A percentile compares a stretch with the other conserved stretches of the same genome.
Conservation (phyloP, 208 protist species). For the Herpetomonas samuelpessoai region DNA sequence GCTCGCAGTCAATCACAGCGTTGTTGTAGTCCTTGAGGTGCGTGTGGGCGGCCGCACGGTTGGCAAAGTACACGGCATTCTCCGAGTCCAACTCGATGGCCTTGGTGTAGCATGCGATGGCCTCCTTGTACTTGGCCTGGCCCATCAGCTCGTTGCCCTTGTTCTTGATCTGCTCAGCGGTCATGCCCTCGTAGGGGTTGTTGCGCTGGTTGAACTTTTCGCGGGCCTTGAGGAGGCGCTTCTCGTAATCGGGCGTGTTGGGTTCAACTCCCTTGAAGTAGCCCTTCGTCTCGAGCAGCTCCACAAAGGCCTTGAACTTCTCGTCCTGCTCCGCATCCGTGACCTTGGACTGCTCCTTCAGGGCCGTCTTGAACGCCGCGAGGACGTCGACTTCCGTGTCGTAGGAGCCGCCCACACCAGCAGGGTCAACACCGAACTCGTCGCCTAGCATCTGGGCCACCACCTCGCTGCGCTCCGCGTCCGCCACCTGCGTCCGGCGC, state of each 20-base stretch:
- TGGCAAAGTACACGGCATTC: conserved; percentile 90
- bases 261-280: conserved; percentile 85
- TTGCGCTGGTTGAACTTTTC: conserved; percentile 89
- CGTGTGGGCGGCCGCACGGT: conserved; percentile 90
- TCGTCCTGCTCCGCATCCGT: conserved; percentile 67
- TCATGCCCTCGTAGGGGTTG: conserved; percentile 90
- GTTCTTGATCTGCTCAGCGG: conserved; percentile 90
- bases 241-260: conserved; percentile 72
- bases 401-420: conserved; percentile 56
- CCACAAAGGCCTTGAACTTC: conserved; percentile 85
- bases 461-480: conserved; percentile 35
- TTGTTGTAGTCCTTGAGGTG: conserved; percentile 90
- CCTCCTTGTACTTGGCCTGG: conserved; percentile 91
- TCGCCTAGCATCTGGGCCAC: conserved; percentile 64
- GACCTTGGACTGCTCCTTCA: conserved; percentile 40
- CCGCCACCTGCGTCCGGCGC: conserved; percentile 34
- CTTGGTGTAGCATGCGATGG: conserved; percentile 92
- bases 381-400: conserved; percentile 72
- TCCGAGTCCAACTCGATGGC: conserved; percentile 89
- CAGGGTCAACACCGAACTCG: conserved; percentile 75
- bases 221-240: conserved; percentile 76
- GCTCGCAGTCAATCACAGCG: conserved; percentile 90
- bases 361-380: conserved; percentile 47
- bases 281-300: conserved; percentile 86
- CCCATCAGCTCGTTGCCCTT: conserved; percentile 92